phyloP scores from a whole-genome alignment of 225 moss, liverwort and hornwort species.

The Marchantia paleacea region DNA sequence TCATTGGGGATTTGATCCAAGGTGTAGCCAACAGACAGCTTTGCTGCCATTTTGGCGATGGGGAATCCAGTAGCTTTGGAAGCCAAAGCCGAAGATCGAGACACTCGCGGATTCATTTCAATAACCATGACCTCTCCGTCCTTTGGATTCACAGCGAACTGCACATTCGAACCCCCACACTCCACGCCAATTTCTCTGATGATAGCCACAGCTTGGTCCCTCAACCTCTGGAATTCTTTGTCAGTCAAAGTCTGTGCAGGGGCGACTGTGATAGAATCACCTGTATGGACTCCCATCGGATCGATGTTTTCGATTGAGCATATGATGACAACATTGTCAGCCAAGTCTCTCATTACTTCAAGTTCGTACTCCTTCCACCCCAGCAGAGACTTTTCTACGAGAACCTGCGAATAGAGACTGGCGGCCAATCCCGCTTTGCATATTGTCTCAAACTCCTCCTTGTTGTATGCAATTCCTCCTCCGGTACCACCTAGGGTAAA shows the following conservation, averaged over 20 bases:
- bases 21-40: conserved; percentile 91
- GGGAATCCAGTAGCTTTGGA: conserved; percentile 98
- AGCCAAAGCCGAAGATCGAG: conserved; percentile 95
- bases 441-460: conserved; percentile 85
- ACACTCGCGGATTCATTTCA: conserved; percentile 99
- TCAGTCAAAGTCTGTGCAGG: conserved; percentile 94
- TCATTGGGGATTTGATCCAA: conserved; percentile 96
- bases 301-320: conserved; percentile 98
- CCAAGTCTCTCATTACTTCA: conserved; percentile 96
- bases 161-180: conserved; percentile 97
- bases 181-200: conserved; percentile 97
- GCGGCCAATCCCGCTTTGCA: conserved; percentile 86
- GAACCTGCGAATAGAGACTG: conserved; percentile 77
- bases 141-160: conserved; percentile 90
- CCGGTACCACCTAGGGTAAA: conserved; percentile 96
- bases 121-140: conserved; percentile 99
- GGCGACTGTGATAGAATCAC: conserved; percentile 96
- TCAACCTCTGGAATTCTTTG: conserved; percentile 90
- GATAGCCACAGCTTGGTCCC: conserved; percentile 92
- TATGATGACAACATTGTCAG: conserved; percentile 95
- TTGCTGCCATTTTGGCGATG: conserved; percentile 98
- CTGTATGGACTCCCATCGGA: conserved; percentile 94
- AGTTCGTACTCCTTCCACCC: conserved; percentile 99
- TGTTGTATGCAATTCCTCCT: conserved; percentile 95
- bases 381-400: conserved; percentile 90